Evolutionary conservation across 148 eudicot species (phyloP).

Genomic region (Drosera capensis): DNA sequence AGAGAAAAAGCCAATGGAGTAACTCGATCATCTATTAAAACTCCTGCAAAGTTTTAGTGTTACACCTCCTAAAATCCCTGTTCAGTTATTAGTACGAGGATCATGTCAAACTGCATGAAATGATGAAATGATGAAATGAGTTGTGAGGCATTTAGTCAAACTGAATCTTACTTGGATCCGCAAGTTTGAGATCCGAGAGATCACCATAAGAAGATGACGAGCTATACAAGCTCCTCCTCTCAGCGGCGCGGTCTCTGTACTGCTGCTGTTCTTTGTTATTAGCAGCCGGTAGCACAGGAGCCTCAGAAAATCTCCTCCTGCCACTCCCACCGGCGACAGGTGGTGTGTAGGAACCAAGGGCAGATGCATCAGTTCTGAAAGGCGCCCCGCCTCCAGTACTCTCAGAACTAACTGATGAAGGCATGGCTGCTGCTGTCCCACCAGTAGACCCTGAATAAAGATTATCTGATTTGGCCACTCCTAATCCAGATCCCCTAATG

Average conservation of each 20-base stretch:
- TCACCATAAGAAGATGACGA: constrained; percentile 55
- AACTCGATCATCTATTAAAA: no score
- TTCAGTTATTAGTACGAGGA: neutral
- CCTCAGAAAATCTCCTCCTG: constrained; percentile 90
- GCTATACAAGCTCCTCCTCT: constrained; percentile 90
- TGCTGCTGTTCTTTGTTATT: constrained; percentile 50
- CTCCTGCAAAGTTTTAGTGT: no score
- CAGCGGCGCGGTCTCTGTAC: constrained; percentile 96
- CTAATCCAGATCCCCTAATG: constrained; percentile 78
- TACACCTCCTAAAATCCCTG: no score
- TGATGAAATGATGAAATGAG: constrained; percentile 1
- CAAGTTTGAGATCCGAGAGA: constrained; percentile 23
- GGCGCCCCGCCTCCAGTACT: constrained; percentile 29
- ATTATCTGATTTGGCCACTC: constrained; percentile 47
- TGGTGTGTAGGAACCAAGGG: constrained; percentile 56
- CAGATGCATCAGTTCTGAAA: constrained; percentile 80
- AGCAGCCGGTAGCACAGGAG: constrained; percentile 40
- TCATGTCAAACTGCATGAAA: neutral
- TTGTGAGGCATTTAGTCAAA: constrained; percentile 1
- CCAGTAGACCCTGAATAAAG: constrained; percentile 30
- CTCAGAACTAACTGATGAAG: constrained; percentile 25
- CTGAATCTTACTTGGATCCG: constrained; percentile 64
- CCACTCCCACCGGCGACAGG: constrained; percentile 50
- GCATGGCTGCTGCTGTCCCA: constrained; percentile 12
- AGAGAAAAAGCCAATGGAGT: constrained; percentile 18